phyloP scores from a whole-genome alignment of 805 yeast genomes.

The Hanseniaspora vineae region DNA sequence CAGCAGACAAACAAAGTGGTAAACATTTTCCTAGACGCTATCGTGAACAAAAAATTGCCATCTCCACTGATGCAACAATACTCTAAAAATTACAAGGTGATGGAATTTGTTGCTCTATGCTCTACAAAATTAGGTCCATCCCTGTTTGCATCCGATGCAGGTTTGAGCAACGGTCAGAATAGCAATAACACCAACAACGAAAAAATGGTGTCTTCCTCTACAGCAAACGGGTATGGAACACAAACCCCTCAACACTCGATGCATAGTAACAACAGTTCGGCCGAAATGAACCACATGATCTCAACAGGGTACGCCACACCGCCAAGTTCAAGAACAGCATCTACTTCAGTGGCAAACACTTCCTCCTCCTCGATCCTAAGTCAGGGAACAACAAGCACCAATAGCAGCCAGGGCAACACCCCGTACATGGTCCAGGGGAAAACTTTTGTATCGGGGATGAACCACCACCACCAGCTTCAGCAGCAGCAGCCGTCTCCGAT shows the following conservation, averaged over 20 bases:
- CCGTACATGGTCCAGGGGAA: background rate
- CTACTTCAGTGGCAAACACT: background rate
- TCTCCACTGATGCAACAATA: conserved; percentile 14
- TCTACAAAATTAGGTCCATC: background rate
- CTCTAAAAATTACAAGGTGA: conserved; percentile 14
- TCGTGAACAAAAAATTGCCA: conserved; percentile 12
- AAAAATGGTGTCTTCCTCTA: background rate
- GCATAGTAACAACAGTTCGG: background rate
- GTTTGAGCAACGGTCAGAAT: background rate
- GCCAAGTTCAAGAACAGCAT: background rate
- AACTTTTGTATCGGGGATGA: conserved; percentile 2
- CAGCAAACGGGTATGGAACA: background rate
- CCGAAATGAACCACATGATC: background rate
- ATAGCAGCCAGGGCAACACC: background rate
- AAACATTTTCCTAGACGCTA: conserved; percentile 14
- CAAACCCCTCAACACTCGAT: background rate
- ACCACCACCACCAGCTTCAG: background rate
- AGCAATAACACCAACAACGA: background rate
- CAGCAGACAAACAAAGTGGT: conserved; percentile 14
- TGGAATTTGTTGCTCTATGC: conserved; percentile 11
- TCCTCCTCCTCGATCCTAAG: background rate
- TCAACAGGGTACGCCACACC: conserved; percentile 14
- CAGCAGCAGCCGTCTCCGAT: conserved; percentile 20
- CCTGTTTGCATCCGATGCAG: background rate
- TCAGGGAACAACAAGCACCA: background rate